Base-by-base conservation (phyloP, 2,329 filamentous ascomycete species). In the Verticillium alfalfae region DNA sequence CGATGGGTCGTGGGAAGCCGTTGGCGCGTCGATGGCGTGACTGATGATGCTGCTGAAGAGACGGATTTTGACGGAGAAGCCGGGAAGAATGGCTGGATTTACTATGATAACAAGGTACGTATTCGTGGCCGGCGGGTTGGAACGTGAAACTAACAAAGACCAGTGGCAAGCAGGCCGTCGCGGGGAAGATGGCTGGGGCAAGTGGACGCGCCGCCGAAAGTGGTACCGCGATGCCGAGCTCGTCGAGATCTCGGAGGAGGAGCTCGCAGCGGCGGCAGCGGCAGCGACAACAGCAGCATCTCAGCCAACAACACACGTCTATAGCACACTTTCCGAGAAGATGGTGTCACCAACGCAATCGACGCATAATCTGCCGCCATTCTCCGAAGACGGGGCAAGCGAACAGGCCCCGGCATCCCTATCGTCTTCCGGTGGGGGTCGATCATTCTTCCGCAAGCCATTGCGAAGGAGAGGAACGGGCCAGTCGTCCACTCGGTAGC, bases 141-240 rank as follows among this genome's bases (percentile, higher is more conserved):
- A 22, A 18, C 2, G 58, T 34, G 62, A 57, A 6, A n/a, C 39
- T 58, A 57, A 60, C 31, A 31, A 26, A 31, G 31, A 34, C 9
- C 57, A 96, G 89, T 99, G 95, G 95, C 89, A 93, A 72, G 90
- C 92, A 67, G 93, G 93, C 18, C 89, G 91, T 16, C 85, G 92
- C 63, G 92, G 91, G 3, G 83, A 86, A 72, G 95, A 99, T 69
- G 92, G 93, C 60, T 99, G 95, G 95, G 91, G 91, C 49, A 88
- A 92, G 61, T 99, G 96, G 82, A 99, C 95, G 0, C 86, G 95
- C 15, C 87, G 95, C 26, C 81, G 95, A 65, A 97, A 98, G 76
- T 99, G 95, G 95, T 95, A 92, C 71, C 90, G 95, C 45, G 95
- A 98, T 71, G 95, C 95, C 10, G 95, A 99, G 77, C 84, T 99